Base-by-base conservation (phyloP, 805 yeast species). In the Peterozyma xylosa region DNA sequence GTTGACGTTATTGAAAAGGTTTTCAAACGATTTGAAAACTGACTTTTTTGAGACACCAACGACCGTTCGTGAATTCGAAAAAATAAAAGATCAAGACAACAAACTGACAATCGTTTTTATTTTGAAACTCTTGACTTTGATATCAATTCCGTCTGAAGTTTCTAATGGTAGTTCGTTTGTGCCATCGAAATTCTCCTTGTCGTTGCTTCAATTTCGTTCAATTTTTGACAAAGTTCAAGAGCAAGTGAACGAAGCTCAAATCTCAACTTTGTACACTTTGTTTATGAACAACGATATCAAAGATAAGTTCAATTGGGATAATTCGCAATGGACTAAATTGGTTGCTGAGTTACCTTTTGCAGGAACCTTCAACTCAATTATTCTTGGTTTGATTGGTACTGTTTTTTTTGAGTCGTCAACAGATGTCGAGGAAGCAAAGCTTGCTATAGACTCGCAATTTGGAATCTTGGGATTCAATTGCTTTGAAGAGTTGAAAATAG, bases 191-290 rank as follows among this genome's bases (percentile, higher is more conserved):
- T 68, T 87, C 32, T 84, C 87, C 14, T 75, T 82, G 50, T 73
- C 76, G 34, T 65, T 86, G 33, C 66, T 86, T 40, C 74, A 78
- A 37, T 84, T 82, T 58, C 73, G 89, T 55, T 80, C 88, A 15
- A 77, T 78, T 45, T 58, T 83, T 39, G 71, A 78, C 43, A 73
- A 73, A 39, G 59, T 83, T 39, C 71, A 71, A 30, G 63, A 60
- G 17, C 70, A 70, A 36, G 56, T 79, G 27, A 71, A 76, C 47
- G 80, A 78, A 49, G 60, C 80, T n/a, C 57, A 78, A 29, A 83
- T 78, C 50, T 68, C 70, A 39, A 71, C 68, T 41, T 54, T 69
- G 46, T 73, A 70, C 55, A 76, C 80, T 16, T 68, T 72, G 42
- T 69, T 73, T 55, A 66, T 71, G 50, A 76, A 78, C 30, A 76